Conservation (phyloP, 140 eudicot genomes). For the Cichorium intybus region DNA sequence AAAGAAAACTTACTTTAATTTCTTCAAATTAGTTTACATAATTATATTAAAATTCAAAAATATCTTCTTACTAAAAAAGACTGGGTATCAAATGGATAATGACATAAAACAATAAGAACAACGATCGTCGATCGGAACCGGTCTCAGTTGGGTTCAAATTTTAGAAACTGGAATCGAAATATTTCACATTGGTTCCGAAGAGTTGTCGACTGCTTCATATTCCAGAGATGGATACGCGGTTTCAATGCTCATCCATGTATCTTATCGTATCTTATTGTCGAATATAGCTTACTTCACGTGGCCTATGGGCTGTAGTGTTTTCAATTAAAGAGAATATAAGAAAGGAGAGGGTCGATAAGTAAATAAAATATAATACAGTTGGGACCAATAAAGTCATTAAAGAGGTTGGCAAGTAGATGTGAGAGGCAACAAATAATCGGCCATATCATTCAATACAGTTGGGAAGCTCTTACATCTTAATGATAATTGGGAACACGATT, state of each 20-base stretch:
- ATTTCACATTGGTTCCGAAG: neutral
- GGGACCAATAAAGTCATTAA: conserved; percentile 21
- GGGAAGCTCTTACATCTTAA: conserved; percentile 27
- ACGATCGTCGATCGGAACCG: neutral
- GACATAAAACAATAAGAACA: no score
- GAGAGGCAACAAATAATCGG: conserved; percentile 21
- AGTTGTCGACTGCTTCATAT: neutral
- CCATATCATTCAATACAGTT: conserved; percentile 29
- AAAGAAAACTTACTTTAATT: no score
- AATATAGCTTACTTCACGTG: no score
- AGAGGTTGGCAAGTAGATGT: conserved; percentile 24
- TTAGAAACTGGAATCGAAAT: no score
- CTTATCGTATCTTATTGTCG: neutral
- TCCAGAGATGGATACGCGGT: neutral
- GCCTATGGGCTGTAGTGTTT: neutral
- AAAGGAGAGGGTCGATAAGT: conserved; percentile 13
- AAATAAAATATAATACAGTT: conserved; percentile 20
- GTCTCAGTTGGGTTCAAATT: no score
- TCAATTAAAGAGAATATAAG: neutral
- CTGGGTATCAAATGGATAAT: neutral
- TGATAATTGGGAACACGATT: neutral
- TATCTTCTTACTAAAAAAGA: no score
- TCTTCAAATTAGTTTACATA: no score
- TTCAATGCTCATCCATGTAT: neutral
- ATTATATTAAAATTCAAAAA: no score